phyloP scores from a whole-genome alignment of 1,284 basidiomycete genomes.

The Leccinum solheimii region DNA sequence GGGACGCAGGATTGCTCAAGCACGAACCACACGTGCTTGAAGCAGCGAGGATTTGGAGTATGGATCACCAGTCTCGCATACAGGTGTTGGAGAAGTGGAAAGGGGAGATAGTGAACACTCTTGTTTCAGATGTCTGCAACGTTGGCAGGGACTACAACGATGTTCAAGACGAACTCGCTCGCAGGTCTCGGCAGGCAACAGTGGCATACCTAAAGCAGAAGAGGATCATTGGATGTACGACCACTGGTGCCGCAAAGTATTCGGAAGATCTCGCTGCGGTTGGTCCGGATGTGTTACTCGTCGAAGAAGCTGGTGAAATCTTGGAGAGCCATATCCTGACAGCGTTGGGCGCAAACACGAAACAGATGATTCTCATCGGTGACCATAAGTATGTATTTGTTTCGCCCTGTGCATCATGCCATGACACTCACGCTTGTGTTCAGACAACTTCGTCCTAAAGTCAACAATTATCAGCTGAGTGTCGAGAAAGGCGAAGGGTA shows the following conservation, averaged over 20 bases:
- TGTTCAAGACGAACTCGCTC: slow-evolving; percentile 37
- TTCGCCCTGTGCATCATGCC: neutral
- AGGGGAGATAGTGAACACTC: slow-evolving; percentile 35
- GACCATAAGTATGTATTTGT: slow-evolving; percentile 60
- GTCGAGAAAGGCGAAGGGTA: slow-evolving; percentile 65
- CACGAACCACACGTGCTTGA: slow-evolving; percentile 27
- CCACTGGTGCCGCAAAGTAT: slow-evolving; percentile 66
- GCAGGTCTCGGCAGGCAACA: slow-evolving; percentile 41
- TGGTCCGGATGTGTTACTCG: slow-evolving; percentile 52
- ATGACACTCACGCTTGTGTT: slow-evolving; percentile 6
- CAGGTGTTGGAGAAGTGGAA: slow-evolving; percentile 42
- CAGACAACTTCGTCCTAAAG: slow-evolving; percentile 69
- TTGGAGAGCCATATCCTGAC: slow-evolving; percentile 65
- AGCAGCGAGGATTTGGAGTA: slow-evolving; percentile 44
- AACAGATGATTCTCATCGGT: slow-evolving; percentile 63
- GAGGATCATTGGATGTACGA: slow-evolving; percentile 66
- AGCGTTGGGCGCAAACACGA: slow-evolving; percentile 46
- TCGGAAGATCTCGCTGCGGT: slow-evolving; percentile 45
- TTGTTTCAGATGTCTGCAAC: slow-evolving; percentile 38
- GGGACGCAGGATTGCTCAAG: slow-evolving; percentile 44
- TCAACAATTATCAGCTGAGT: slow-evolving; percentile 60
- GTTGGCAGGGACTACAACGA: slow-evolving; percentile 45
- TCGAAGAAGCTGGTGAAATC: slow-evolving; percentile 73
- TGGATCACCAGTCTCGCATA: slow-evolving; percentile 39
- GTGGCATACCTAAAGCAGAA: slow-evolving; percentile 43